Percentiles rank a stretch among this genome's conserved stretches.
phyloP scores from a whole-genome alignment of 2,329 filamentous ascomycete species.

The Epichloe glyceriae region DNA sequence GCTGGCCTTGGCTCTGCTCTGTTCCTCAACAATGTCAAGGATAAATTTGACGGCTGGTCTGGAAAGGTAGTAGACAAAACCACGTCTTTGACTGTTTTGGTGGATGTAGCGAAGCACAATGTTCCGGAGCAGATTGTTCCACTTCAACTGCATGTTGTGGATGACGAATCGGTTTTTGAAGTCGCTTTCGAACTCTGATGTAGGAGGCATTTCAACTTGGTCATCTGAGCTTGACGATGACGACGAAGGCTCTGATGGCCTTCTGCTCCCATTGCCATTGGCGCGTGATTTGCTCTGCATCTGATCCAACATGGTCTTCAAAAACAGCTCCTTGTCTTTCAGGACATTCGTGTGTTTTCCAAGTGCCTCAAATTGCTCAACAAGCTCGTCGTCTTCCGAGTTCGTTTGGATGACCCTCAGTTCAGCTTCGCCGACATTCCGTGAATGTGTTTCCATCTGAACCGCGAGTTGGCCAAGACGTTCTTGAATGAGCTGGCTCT shows the following conservation, averaged over 20 bases:
- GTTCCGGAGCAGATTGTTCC: slow-evolving; percentile 92
- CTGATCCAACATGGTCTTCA: slow-evolving; percentile 44
- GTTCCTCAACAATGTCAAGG: slow-evolving; percentile 91
- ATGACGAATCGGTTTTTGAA: slow-evolving; percentile 98
- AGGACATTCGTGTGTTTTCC: slow-evolving; percentile 42
- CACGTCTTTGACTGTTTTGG: slow-evolving; percentile 87
- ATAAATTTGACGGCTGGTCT: slow-evolving; percentile 95
- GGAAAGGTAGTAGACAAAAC: slow-evolving; percentile 96
- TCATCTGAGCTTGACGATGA: slow-evolving; percentile 11
- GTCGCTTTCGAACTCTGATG: slow-evolving; percentile 77
- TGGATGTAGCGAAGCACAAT: slow-evolving; percentile 96
- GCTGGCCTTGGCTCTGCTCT: slow-evolving; percentile 53
- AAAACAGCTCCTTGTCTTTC: slow-evolving; percentile 42
- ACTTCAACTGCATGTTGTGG: slow-evolving; percentile 94
- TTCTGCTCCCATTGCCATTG: slow-evolving; percentile 14
- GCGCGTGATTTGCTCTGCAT: slow-evolving; percentile 27
- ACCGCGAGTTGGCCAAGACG: slow-evolving; percentile 65
- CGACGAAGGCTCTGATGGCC: slow-evolving; percentile 24
- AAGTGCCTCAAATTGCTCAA: slow-evolving; percentile 48
- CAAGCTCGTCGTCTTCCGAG: slow-evolving; percentile 34
- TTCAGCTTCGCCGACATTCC: slow-evolving; percentile 63
- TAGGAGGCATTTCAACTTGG: slow-evolving; percentile 52
- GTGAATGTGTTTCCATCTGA: slow-evolving; percentile 64
- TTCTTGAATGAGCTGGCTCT: slow-evolving; percentile 71
- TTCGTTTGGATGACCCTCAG: slow-evolving; percentile 45